These are phyloP conservation scores for Cenococcum geophilum DNA, from an alignment of 495 filamentous ascomycete species.

Conservation along the genomic window DNA sequence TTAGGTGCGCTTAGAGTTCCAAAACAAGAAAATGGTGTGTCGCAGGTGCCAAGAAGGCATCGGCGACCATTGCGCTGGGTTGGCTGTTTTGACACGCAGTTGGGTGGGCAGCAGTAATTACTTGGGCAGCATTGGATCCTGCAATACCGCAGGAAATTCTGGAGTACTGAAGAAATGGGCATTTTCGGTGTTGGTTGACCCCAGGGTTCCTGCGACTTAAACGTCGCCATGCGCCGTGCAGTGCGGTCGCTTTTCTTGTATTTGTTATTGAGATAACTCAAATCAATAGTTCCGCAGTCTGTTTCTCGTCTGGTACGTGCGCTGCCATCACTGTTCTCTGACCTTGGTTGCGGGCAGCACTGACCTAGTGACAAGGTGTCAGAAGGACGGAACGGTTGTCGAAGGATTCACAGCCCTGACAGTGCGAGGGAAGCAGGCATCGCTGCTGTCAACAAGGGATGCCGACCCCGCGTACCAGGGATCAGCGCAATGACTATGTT, in stretches of 20 bases:
- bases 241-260: not conserved
- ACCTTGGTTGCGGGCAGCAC: not conserved
- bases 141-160: not conserved
- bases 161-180: not conserved
- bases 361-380: not conserved
- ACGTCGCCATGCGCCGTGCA: not conserved
- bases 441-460: not conserved
- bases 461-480: not conserved
- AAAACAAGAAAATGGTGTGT: not conserved
- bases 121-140: not conserved
- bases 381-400: not conserved
- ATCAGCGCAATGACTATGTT: not conserved
- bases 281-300: not conserved
- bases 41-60: not conserved
- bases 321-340: not conserved
- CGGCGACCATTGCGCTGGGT: not conserved
- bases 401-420: not conserved
- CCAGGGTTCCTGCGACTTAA: not conserved
- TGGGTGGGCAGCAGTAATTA: not conserved
- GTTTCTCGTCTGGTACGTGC: not conserved
- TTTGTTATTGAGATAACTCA: not conserved
- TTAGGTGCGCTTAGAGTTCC: not conserved
- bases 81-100: not conserved
- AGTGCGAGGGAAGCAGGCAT: not conserved
- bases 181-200: conserved; percentile 3